Conservation (phyloP, 805 yeast genomes). For the Pichia membranifaciens region DNA sequence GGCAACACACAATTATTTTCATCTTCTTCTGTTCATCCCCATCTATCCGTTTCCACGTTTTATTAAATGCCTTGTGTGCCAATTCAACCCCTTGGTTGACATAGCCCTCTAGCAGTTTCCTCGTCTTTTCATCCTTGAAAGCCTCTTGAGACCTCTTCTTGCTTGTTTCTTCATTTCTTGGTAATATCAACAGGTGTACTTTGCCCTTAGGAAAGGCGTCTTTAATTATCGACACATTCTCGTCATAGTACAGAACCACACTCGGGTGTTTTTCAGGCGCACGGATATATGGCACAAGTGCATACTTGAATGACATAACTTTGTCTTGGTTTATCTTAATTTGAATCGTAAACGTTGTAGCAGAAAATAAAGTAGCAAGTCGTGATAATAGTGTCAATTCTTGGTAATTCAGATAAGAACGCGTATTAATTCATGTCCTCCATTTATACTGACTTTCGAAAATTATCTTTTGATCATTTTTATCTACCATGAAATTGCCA, state of each 20-base stretch:
- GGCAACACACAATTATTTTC: slow-evolving; percentile 48
- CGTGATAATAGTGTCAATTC: too few relatives aligned
- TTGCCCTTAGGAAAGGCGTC: slow-evolving; percentile 62
- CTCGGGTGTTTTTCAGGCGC: slow-evolving; percentile 37
- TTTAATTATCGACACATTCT: slow-evolving; percentile 46
- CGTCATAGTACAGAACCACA: slow-evolving; percentile 43
- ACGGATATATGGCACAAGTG: slow-evolving; percentile 43
- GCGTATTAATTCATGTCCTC: too few relatives aligned
- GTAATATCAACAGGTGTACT: slow-evolving; percentile 57
- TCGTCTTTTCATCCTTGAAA: slow-evolving; percentile 33
- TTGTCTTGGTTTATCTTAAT: too few relatives aligned
- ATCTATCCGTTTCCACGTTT: slow-evolving; percentile 13
- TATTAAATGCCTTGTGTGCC: slow-evolving; percentile 14
- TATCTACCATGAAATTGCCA: too few relatives aligned
- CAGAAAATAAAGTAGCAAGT: too few relatives aligned
- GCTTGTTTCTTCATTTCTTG: slow-evolving; percentile 40
- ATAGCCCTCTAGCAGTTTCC: slow-evolving; percentile 27
- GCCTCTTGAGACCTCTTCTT: slow-evolving; percentile 47
- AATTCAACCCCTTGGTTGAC: slow-evolving; percentile 33
- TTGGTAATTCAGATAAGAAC: too few relatives aligned
- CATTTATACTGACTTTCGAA: too few relatives aligned
- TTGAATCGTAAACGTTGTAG: too few relatives aligned
- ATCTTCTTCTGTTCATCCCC: slow-evolving; percentile 29
- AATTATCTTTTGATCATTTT: too few relatives aligned
- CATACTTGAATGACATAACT: slow-evolving; percentile 44